Base-by-base conservation (phyloP, 1,139 yeast genomes). In the Sugiyamaella japonica region DNA sequence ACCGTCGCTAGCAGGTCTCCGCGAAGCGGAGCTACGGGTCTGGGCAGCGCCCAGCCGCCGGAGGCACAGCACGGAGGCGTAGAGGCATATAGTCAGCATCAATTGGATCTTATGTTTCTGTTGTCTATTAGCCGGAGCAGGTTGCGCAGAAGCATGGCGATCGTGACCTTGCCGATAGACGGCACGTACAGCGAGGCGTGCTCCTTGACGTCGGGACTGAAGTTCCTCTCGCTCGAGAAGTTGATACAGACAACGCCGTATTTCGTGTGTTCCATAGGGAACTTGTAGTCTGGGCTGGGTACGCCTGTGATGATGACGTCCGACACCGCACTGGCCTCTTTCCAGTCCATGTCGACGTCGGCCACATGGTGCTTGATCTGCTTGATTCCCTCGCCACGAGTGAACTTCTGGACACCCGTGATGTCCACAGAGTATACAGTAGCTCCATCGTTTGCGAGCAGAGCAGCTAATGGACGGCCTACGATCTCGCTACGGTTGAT, bases 291-390 rank as follows among this genome's bases (percentile, higher is more conserved):
- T 23, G 85, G 82, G 1, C 86, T 79, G 4, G 99, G 99, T 6
- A 93, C 99, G 52, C 99, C 99, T 1, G 99, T 93, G 62, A 93
- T 87, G 54, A 93, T 83, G 15, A 93, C 97, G 70, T 93, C 99
- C 32, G 97, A 89, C 50, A 76, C 78, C 31, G 81, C 78, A 1
- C 93, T 86, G 47, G 87, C 81, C 52, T 83, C 80, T 62, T 85
- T 83, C 42, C 91, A 70, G 20, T 77, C 73, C 25, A 70, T 69
- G 37, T 76, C 75, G 37, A 79, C 79, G 59, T 88, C 95, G 42
- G 82, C 80, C 17, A 90, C 97, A 61, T 85, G 86, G 70, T 93
- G 99, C 66, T 91, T 84, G 57, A 81, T 83, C 64, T 86, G 83
- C 70, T 82, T 83, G 64, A 93, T 77, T 50, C 96, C 96, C 64